phyloP scores from a whole-genome alignment of 495 filamentous ascomycete genomes.

The Cryomyces antarcticus region DNA sequence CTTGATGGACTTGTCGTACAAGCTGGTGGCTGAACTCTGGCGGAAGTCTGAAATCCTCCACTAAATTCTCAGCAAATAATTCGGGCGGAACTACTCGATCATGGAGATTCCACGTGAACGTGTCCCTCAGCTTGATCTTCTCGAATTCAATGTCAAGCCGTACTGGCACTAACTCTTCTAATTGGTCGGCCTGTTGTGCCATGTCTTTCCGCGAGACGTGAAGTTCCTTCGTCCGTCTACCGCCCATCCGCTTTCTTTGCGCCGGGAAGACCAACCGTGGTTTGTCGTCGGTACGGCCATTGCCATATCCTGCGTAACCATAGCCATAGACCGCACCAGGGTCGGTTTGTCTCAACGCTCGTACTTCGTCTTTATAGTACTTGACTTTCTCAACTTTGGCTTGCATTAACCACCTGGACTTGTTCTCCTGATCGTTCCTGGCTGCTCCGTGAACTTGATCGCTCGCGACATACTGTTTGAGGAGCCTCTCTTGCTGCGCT shows the following conservation, averaged over 20 bases:
- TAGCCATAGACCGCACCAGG: constrained; percentile 49
- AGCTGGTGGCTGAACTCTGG: constrained; percentile 40
- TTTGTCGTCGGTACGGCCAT: constrained; percentile 51
- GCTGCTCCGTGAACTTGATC: constrained; percentile 51
- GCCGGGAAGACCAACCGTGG: constrained; percentile 50
- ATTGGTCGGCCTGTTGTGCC: constrained; percentile 65
- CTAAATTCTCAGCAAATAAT: constrained; percentile 66
- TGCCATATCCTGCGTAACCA: constrained; percentile 81
- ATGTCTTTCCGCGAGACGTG: constrained; percentile 57
- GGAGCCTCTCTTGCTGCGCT: constrained; percentile 26
- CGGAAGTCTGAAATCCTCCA: constrained; percentile 78
- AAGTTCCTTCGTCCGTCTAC: constrained; percentile 47
- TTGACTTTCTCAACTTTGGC: constrained; percentile 32
- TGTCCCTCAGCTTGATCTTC: constrained; percentile 87
- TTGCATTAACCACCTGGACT: constrained; percentile 12
- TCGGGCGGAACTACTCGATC: constrained; percentile 63
- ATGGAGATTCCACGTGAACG: constrained; percentile 96
- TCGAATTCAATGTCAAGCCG: constrained; percentile 89
- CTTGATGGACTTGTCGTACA: constrained; percentile 54
- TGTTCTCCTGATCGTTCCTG: constrained; percentile 24
- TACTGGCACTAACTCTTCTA: constrained; percentile 79
- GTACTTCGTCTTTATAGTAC: constrained; percentile 25
- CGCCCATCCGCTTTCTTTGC: constrained; percentile 50
- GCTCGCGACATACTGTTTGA: constrained; percentile 60
- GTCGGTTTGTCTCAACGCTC: constrained; percentile 29